phyloP scores from a whole-genome alignment of 2,329 filamentous ascomycete genomes.

The Thyridium curvatum region DNA sequence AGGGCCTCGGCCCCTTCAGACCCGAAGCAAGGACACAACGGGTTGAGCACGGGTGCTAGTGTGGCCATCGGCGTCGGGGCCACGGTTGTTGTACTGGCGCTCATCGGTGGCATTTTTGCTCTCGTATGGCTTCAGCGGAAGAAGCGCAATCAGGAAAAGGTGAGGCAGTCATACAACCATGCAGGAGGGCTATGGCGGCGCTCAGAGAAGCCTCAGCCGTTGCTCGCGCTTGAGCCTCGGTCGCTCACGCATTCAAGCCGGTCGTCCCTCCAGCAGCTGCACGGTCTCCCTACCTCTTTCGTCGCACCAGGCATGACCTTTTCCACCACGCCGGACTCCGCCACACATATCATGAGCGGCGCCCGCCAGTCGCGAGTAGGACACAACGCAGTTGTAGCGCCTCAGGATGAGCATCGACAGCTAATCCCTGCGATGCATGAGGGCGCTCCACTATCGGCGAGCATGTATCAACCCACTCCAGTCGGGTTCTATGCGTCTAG shows the following conservation, averaged over 20 bases:
- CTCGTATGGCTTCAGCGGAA: not conserved
- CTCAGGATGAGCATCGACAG: no score
- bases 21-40: slow-evolving; percentile 1
- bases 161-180: not conserved
- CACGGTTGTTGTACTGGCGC: not conserved
- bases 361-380: no score
- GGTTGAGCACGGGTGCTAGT: not conserved
- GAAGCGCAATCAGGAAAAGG: not conserved
- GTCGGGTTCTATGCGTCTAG: no score
- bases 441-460: no score
- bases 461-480: no score
- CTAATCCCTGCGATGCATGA: no score
- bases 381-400: no score
- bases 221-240: not conserved
- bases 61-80: not conserved
- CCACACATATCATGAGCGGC: no score
- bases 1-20: not conserved
- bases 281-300: no score
- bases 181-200: not conserved
- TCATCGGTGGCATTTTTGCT: not conserved
- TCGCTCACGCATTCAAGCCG: not conserved
- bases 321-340: no score
- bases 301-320: no score
- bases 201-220: not conserved
- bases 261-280: no score